Percentiles rank a stretch among this genome's conserved stretches.
Evolutionary conservation across 495 filamentous ascomycete genomes (phyloP).

Genomic region (Pyrenopolyporus hunteri): DNA sequence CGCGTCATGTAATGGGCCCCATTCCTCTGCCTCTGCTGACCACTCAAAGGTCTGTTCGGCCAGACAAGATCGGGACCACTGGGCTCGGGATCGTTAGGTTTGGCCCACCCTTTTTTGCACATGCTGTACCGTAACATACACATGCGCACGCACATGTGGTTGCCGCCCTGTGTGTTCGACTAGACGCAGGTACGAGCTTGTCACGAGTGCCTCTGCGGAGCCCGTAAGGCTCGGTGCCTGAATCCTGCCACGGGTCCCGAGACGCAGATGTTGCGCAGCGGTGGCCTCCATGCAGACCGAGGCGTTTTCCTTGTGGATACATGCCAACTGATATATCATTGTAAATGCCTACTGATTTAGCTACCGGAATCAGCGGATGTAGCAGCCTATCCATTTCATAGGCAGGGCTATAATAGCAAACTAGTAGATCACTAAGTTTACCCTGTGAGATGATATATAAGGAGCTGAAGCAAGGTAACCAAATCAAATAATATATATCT

Average conservation of each 20-base stretch:
- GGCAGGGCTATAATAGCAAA: too few species aligned
- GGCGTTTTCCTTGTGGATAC: neutral
- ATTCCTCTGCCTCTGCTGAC: slow-evolving; percentile 5
- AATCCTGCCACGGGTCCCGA: slow-evolving; percentile 2
- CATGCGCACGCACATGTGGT: neutral
- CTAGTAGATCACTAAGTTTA: too few species aligned
- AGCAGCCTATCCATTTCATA: too few species aligned
- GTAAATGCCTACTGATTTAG: neutral
- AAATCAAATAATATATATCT: too few species aligned
- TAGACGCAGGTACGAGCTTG: slow-evolving; percentile 30
- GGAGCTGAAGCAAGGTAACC: too few species aligned
- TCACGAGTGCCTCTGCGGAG: slow-evolving; percentile 1
- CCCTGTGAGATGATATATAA: too few species aligned
- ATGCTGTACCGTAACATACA: neutral
- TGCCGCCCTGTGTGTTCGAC: slow-evolving; percentile 7
- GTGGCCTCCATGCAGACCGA: slow-evolving; percentile 15
- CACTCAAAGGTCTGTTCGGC: slow-evolving; percentile 4
- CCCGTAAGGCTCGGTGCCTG: slow-evolving; percentile 15
- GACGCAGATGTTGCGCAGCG: slow-evolving; percentile 12
- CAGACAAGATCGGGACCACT: slow-evolving; percentile 7
- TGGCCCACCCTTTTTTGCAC: too few species aligned
- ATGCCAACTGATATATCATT: neutral
- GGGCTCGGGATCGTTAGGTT: slow-evolving; percentile 10
- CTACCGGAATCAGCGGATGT: too few species aligned
- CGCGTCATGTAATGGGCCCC: slow-evolving; percentile 14